These are phyloP conservation scores for Telfairia occidentalis DNA, from an alignment of 331 rosid species.

Conservation along the genomic window DNA sequence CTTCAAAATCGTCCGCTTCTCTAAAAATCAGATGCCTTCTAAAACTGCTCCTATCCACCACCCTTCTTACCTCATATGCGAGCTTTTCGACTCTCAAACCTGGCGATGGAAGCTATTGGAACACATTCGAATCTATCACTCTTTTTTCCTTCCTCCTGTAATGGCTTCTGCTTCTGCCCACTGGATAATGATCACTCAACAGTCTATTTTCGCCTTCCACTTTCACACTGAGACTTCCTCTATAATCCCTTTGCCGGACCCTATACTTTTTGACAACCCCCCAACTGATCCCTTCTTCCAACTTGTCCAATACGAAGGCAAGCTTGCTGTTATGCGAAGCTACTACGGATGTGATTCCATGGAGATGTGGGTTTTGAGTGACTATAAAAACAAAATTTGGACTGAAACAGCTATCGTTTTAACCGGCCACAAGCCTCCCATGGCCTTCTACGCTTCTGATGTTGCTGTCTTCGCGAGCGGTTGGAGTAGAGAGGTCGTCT, in stretches of 20 bases:
- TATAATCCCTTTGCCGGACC: not conserved
- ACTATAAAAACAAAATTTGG: not conserved
- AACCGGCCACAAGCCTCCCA: not conserved
- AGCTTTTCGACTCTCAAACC: slow-evolving; percentile 7
- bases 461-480: not conserved
- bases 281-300: too few relatives aligned
- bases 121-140: too few relatives aligned
- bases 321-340: not conserved
- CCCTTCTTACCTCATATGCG: not conserved
- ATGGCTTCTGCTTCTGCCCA: not conserved
- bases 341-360: too few relatives aligned
- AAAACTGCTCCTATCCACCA: not conserved
- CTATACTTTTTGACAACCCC: too few relatives aligned
- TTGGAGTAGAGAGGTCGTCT: not conserved
- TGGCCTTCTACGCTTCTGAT: not conserved
- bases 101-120: not conserved
- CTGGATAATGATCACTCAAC: not conserved
- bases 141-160: too few relatives aligned
- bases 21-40: not conserved
- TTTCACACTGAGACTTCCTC: not conserved
- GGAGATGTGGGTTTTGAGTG: not conserved
- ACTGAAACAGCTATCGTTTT: too few relatives aligned
- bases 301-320: not conserved
- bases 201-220: not conserved
- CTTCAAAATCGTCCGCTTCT: slow-evolving; percentile 4